phyloP scores from a whole-genome alignment of 2,329 filamentous ascomycete species.

The Leptodontidium sp. region DNA sequence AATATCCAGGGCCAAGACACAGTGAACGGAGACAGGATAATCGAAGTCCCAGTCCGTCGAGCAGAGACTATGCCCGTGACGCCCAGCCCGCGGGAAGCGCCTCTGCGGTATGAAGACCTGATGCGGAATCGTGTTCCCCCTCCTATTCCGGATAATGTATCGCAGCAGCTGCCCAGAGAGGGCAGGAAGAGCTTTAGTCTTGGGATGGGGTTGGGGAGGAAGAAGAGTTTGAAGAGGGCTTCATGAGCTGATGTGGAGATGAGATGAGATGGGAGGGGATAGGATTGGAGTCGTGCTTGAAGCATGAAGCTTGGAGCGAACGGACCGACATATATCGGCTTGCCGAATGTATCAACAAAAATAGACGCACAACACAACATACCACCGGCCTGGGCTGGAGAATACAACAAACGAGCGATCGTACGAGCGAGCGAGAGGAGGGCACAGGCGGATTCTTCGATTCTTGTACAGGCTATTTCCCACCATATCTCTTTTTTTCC shows the following conservation, averaged over 20 bases:
- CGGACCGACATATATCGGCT: neutral
- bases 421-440: neutral
- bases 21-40: neutral
- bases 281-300: neutral
- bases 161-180: conserved; percentile 24
- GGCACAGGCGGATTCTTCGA: neutral
- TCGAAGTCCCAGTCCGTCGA: conserved; percentile 12
- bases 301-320: neutral
- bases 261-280: no score
- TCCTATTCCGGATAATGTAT: conserved; percentile 14
- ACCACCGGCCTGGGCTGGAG: conserved; percentile 7
- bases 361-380: no score
- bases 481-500: neutral
- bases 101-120: conserved; percentile 37
- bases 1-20: neutral
- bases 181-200: conserved; percentile 36
- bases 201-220: conserved; percentile 26
- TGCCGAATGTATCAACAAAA: neutral
- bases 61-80: conserved; percentile 25
- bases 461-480: conserved; percentile 14
- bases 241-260: neutral
- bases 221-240: conserved; percentile 28
- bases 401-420: neutral
- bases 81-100: conserved; percentile 16
- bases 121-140: conserved; percentile 35